Evolutionary conservation across 495 filamentous ascomycete genomes (phyloP), one percentile per base, ranked within the genome.

Genomic region (Aspergillus nanangensis): DNA sequence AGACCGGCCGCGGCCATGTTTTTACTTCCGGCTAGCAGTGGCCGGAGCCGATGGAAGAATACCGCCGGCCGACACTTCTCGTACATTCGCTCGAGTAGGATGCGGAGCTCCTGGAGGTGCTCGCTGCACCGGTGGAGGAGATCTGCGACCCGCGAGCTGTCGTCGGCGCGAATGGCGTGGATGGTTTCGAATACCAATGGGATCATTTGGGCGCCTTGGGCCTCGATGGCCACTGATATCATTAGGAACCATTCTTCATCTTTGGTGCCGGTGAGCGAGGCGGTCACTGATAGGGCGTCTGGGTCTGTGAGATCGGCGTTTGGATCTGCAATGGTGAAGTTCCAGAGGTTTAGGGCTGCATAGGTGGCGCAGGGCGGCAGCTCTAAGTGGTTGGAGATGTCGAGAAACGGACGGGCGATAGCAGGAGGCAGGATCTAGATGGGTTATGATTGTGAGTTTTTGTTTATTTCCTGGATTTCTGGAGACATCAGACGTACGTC

Each of bases 181-280:
- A 96, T 90, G 4, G 91, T 88, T 18, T 83, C 76, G 22, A 95
- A 75, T 87, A 96, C 95, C 15, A 92, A 62, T 0, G 87, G 81
- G 33, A 97, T 80, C 42, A 88, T 83, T 24, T 86, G 84, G 4
- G 80, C 92, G 23, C 89, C 92, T 39, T 87, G 81, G 45, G 92
- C 92, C 71, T 98, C 93, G 55, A 98, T 93, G 41, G 92, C 93
- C 3, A 95, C 87, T 0, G 90, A 95, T 34, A 97, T 80, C 10
- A 96, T 76, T 60, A 95, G 95, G 63, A 98, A 98, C 93, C 93
- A 97, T 42, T 92, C 92, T 63, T 98, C 93, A 54, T 98, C 93
- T 31, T 91, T 75, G 9, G 88, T 87, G 17, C 88, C 93, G 11
- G 94, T 97, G 60, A 96, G 94, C 7, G 93, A 95, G 36, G 77